phyloP scores from a whole-genome alignment of 2,329 filamentous ascomycete genomes.

The Aspergillus quadricinctus region DNA sequence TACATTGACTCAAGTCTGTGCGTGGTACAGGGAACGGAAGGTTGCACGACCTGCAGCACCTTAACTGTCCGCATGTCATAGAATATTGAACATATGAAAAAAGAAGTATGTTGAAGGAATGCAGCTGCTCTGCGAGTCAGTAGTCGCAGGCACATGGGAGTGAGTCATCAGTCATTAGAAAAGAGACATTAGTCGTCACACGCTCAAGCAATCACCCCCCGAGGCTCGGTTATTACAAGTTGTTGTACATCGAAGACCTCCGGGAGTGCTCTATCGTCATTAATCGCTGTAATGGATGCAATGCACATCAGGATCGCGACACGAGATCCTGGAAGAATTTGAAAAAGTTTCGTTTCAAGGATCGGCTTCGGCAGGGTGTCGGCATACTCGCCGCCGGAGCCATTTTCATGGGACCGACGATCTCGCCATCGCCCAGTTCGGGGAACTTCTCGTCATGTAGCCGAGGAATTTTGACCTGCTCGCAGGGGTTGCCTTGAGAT shows the following conservation, averaged over 20 bases:
- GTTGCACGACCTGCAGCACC: neutral
- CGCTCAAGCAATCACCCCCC: slow-evolving; percentile 15
- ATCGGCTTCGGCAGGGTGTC: slow-evolving; percentile 34
- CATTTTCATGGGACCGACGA: slow-evolving; percentile 83
- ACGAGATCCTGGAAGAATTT: slow-evolving; percentile 43
- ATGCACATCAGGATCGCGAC: slow-evolving; percentile 21
- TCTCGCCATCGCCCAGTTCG: slow-evolving; percentile 81
- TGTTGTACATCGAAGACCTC: slow-evolving; percentile 22
- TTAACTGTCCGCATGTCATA: slow-evolving; percentile 4
- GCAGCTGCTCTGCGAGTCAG: slow-evolving; percentile 30
- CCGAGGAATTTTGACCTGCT: slow-evolving; percentile 43
- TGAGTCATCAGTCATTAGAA: slow-evolving; percentile 23
- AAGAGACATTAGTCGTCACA: slow-evolving; percentile 31
- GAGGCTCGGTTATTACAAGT: slow-evolving; percentile 14
- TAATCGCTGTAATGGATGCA: slow-evolving; percentile 7
- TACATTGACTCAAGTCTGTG: slow-evolving; percentile 7
- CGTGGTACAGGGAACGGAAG: neutral
- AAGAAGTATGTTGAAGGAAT: slow-evolving; percentile 19
- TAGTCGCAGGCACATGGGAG: slow-evolving; percentile 25
- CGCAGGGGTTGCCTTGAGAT: slow-evolving; percentile 44
- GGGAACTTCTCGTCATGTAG: slow-evolving; percentile 71
- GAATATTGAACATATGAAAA: slow-evolving; percentile 12
- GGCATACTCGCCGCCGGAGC: slow-evolving; percentile 41
- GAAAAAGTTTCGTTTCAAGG: slow-evolving; percentile 41
- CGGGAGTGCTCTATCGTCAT: slow-evolving; percentile 25